Conservation (phyloP, 1,284 basidiomycete species). For the Irpex rosettiformis region DNA sequence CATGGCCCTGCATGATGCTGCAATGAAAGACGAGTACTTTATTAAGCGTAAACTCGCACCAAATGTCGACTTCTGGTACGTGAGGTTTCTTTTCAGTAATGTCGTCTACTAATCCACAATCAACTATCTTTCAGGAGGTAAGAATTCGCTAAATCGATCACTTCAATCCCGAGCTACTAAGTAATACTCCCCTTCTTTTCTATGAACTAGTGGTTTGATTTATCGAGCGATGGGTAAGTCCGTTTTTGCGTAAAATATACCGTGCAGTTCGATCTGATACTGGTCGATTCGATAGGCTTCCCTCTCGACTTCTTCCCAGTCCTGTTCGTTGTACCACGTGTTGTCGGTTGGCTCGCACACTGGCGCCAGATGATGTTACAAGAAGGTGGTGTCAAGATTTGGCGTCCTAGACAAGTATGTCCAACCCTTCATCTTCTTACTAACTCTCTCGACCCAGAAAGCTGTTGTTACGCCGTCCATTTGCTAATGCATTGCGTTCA, state of each 20-base stretch:
- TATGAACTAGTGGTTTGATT: conserved; percentile 80
- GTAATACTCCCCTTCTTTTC: too few relatives aligned
- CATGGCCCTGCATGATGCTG: conserved; percentile 79
- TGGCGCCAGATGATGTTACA: conserved; percentile 92
- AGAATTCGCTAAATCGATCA: not conserved
- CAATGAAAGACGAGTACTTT: conserved; percentile 84
- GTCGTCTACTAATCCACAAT: not conserved
- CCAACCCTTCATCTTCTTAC: not conserved
- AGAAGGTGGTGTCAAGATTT: conserved; percentile 85
- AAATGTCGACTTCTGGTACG: conserved; percentile 83
- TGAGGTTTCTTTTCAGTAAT: conserved; percentile 7
- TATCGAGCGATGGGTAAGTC: conserved; percentile 81
- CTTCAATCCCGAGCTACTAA: too few relatives aligned
- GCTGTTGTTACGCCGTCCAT: conserved; percentile 1
- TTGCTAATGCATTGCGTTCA: conserved; percentile 5
- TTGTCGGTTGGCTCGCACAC: conserved; percentile 87
- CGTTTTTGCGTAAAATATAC: not conserved
- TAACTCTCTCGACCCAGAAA: too few relatives aligned
- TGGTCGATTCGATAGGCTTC: conserved; percentile 51
- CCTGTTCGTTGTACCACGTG: conserved; percentile 83
- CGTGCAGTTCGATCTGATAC: not conserved
- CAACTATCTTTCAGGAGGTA: conserved; percentile 3
- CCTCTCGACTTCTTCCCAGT: conserved; percentile 90
- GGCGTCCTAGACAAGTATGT: conserved; percentile 78
- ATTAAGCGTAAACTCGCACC: conserved; percentile 71